Evolutionary conservation across 2,329 filamentous ascomycete genomes (phyloP).

Genomic region (Phyllosticta capitalensis): DNA sequence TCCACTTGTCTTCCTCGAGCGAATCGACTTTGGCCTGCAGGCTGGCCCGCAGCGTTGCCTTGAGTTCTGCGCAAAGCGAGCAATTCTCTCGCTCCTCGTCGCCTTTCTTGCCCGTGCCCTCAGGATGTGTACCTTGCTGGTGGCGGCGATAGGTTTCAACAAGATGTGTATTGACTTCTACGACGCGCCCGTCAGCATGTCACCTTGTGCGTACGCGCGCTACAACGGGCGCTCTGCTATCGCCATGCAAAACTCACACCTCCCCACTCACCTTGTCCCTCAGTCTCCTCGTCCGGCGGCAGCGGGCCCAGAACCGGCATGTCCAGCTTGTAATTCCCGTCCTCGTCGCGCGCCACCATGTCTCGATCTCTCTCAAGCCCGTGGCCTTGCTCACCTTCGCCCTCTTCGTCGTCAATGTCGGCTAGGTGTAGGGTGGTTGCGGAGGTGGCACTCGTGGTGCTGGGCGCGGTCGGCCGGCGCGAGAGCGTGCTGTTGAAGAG

Average conservation of each 20-base stretch:
- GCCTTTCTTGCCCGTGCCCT: slow-evolving; percentile 10
- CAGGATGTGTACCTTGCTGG: slow-evolving; percentile 22
- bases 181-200: not conserved
- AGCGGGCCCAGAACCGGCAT: not conserved
- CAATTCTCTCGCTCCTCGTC: not conserved
- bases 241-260: not conserved
- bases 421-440: slow-evolving; percentile 10
- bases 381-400: slow-evolving; percentile 9
- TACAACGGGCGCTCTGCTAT: not conserved
- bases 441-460: slow-evolving; percentile 12
- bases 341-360: slow-evolving; percentile 40
- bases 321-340: slow-evolving; percentile 26
- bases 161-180: slow-evolving; percentile 26
- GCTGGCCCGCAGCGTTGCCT: slow-evolving; percentile 48
- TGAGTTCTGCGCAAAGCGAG: slow-evolving; percentile 30
- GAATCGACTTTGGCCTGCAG: slow-evolving; percentile 62
- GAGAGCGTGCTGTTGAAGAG: slow-evolving; percentile 18
- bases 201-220: not conserved
- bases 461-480: slow-evolving; percentile 19
- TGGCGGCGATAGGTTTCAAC: slow-evolving; percentile 25
- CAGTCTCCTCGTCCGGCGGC: slow-evolving; percentile 18
- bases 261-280: slow-evolving; percentile 18
- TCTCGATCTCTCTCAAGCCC: slow-evolving; percentile 28
- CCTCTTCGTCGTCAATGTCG: not conserved
- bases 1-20: slow-evolving; percentile 79